Conservation (phyloP, 805 yeast genomes). For the Teunomyces stri region DNA sequence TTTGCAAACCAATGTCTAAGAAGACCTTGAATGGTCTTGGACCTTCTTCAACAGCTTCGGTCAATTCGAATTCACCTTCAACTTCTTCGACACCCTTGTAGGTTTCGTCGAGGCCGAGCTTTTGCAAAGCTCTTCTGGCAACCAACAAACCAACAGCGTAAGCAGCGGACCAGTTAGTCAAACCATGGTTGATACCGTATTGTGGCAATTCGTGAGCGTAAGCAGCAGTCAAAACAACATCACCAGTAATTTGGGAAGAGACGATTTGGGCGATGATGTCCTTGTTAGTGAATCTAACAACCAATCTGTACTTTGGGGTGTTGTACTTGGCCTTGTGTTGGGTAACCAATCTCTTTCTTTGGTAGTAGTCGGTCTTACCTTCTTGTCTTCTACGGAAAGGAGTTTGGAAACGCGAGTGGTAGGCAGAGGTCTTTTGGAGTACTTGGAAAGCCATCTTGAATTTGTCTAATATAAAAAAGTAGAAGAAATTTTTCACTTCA, state of each 20-base stretch:
- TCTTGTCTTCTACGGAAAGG: conserved; percentile 99
- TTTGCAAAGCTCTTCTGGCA: conserved; percentile 98
- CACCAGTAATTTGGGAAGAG: conserved; percentile 97
- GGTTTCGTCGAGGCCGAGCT: conserved; percentile 97
- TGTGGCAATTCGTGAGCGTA: conserved; percentile 98
- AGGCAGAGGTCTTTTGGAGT: conserved; percentile 78
- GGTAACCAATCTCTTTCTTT: conserved; percentile 98
- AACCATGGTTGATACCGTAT: conserved; percentile 97
- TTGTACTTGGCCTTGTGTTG: conserved; percentile 99
- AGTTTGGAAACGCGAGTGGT: conserved; percentile 99
- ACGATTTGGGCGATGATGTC: conserved; percentile 98
- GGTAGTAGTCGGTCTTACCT: conserved; percentile 99
- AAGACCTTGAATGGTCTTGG: conserved; percentile 99
- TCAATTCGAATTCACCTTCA: conserved; percentile 97
- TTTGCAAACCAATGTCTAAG: conserved; percentile 98
- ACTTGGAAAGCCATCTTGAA: conserved; percentile 73
- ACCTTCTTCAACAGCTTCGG: conserved; percentile 98
- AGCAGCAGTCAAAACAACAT: conserved; percentile 93
- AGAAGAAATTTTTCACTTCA: conserved; percentile 1
- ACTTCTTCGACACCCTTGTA: conserved; percentile 99
- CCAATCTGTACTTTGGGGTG: conserved; percentile 99
- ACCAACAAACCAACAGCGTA: conserved; percentile 97
- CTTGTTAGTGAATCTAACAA: conserved; percentile 99
- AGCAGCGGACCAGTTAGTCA: conserved; percentile 99
- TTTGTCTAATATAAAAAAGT: conserved; percentile 1